Conservation (phyloP, 1,139 yeast genomes). For the Zhuliangozyma blackwelliae region DNA sequence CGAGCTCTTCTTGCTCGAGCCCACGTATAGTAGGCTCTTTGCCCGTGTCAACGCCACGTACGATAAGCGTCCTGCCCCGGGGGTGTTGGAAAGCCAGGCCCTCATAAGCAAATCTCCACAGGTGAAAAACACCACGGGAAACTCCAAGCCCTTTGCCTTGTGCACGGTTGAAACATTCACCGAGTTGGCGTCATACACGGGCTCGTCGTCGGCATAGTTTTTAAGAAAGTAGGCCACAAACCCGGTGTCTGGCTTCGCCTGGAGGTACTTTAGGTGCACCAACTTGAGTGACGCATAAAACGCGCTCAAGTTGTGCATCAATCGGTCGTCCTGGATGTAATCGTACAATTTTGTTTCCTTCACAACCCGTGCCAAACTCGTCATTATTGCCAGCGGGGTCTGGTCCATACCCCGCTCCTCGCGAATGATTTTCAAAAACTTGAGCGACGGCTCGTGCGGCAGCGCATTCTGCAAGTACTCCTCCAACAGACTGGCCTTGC, state of each 20-base stretch:
- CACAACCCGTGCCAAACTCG: conserved; percentile 17
- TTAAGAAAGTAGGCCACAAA: conserved; percentile 40
- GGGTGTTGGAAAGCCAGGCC: conserved; percentile 1
- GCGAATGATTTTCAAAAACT: conserved; percentile 11
- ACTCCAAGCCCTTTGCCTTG: conserved; percentile 68
- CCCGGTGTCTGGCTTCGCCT: conserved; percentile 3
- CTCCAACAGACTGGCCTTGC: conserved; percentile 11
- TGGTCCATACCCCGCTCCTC: conserved; percentile 10
- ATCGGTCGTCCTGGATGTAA: conserved; percentile 5
- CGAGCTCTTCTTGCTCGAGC: conserved; percentile 2
- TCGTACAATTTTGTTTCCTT: conserved; percentile 18
- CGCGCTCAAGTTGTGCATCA: conserved; percentile 14
- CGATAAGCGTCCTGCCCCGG: conserved; percentile 31
- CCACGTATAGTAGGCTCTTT: conserved; percentile 43
- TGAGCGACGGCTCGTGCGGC: background rate
- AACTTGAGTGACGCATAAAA: conserved; percentile 25
- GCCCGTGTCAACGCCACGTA: conserved; percentile 72
- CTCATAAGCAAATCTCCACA: conserved; percentile 12
- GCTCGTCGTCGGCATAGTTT: conserved; percentile 39
- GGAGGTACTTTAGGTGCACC: conserved; percentile 16
- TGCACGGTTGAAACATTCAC: conserved; percentile 62
- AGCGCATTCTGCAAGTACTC: conserved; percentile 9
- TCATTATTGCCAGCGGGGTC: conserved; percentile 16
- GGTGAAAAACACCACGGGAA: conserved; percentile 60
- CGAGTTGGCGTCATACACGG: conserved; percentile 21